phyloP scores from a whole-genome alignment of 345 rosid species.

The Heritiera littoralis region DNA sequence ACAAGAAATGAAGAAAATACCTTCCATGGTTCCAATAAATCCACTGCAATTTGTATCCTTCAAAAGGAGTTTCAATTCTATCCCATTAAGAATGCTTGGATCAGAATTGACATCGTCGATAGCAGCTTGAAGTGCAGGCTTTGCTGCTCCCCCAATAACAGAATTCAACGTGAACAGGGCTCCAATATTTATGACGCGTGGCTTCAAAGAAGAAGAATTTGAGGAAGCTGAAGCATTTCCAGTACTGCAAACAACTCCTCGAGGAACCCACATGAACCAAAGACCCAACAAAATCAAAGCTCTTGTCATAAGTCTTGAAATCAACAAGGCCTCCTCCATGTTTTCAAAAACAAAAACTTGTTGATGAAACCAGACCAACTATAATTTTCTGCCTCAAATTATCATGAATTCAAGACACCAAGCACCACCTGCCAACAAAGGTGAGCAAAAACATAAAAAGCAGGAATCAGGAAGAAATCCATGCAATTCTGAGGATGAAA shows the following conservation, averaged over 20 bases:
- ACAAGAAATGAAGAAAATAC: constrained; percentile 37
- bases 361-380: neutral
- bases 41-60: constrained; percentile 84
- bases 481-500: constrained; percentile 1
- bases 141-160: constrained; percentile 72
- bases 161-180: constrained; percentile 71
- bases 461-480: constrained; percentile 21
- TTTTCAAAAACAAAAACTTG: neutral
- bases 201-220: constrained; percentile 20
- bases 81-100: constrained; percentile 53
- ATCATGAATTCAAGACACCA: constrained; percentile 3
- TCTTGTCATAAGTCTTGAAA: constrained; percentile 28
- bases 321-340: constrained; percentile 41
- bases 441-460: constrained; percentile 17
- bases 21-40: constrained; percentile 77
- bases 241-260: constrained; percentile 37
- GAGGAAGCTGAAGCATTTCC: constrained; percentile 39
- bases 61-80: constrained; percentile 45
- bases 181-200: constrained; percentile 54
- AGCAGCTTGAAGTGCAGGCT: constrained; percentile 63
- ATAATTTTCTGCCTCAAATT: neutral
- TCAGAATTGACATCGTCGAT: constrained; percentile 69
- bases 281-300: constrained; percentile 37
- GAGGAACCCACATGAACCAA: constrained; percentile 36
- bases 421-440: constrained; percentile 23